Evolutionary conservation across 768 basidiomycete genomes (phyloP).

Genomic region (Trametes gibbosa): DNA sequence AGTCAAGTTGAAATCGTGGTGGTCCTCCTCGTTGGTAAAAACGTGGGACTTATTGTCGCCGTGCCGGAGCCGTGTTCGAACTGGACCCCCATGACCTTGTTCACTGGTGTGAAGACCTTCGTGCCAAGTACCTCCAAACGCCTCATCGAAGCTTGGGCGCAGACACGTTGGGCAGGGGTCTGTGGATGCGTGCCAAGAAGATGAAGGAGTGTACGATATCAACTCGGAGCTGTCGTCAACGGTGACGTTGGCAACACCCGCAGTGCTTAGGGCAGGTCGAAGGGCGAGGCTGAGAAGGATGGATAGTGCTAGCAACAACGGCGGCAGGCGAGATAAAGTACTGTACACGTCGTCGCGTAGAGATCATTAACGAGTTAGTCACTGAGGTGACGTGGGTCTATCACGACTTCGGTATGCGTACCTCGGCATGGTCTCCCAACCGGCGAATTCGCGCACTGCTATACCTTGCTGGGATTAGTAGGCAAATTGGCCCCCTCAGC

Average conservation of each 20-base stretch:
- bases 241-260: slow-evolving; percentile 20
- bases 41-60: neutral
- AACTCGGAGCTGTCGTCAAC: slow-evolving; percentile 24
- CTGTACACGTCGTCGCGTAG: neutral
- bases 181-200: slow-evolving; percentile 24
- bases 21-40: neutral
- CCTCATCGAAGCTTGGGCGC: slow-evolving; percentile 8
- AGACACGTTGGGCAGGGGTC: slow-evolving; percentile 21
- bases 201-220: slow-evolving; percentile 20
- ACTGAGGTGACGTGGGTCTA: neutral
- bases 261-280: neutral
- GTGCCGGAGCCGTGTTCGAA: neutral
- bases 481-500: neutral
- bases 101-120: slow-evolving; percentile 26
- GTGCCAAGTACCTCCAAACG: slow-evolving; percentile 26
- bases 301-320: neutral
- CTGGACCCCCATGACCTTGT: slow-evolving; percentile 15
- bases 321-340: neutral
- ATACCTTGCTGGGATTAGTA: no score
- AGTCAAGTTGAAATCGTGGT: neutral
- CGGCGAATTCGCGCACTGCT: no score
- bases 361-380: neutral
- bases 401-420: no score
- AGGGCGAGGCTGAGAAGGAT: slow-evolving; percentile 1
- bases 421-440: no score